A percentile compares a stretch with the other conserved stretches of the same genome.
These are phyloP conservation scores for Ogataea nakhonphanomensis DNA, from an alignment of 805 yeast genomes.

Conservation along the genomic window DNA sequence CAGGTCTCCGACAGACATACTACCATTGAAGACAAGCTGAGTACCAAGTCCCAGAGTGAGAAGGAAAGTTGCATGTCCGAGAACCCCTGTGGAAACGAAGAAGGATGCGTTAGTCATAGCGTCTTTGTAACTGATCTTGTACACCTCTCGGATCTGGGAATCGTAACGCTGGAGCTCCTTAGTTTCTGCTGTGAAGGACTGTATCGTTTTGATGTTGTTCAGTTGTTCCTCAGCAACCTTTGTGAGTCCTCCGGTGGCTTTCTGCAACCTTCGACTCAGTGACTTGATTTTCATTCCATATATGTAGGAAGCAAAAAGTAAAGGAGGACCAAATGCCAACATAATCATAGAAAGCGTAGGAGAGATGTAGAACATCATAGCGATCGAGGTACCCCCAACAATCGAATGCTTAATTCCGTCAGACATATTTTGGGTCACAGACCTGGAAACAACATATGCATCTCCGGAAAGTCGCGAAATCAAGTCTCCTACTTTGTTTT, in stretches of 20 bases:
- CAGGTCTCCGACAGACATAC: conserved; percentile 81
- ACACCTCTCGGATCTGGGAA: conserved; percentile 61
- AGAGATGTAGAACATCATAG: conserved; percentile 88
- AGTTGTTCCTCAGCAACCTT: conserved; percentile 91
- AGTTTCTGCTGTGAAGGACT: conserved; percentile 84
- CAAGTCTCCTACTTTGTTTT: conserved; percentile 87
- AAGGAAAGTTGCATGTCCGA: conserved; percentile 77
- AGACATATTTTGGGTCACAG: conserved; percentile 83
- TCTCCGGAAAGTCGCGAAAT: conserved; percentile 86
- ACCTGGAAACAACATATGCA: conserved; percentile 82
- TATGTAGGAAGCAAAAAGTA: conserved; percentile 72
- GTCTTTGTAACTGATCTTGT: conserved; percentile 72
- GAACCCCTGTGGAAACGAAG: conserved; percentile 74
- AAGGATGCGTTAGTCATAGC: conserved; percentile 77
- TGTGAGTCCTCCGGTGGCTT: conserved; percentile 80
- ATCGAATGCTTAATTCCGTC: conserved; percentile 85
- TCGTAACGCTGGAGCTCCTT: conserved; percentile 76
- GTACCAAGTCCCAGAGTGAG: conserved; percentile 80
- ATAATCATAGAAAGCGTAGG: conserved; percentile 76
- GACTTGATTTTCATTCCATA: conserved; percentile 80
- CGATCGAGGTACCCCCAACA: conserved; percentile 77
- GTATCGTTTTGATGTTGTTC: conserved; percentile 82
- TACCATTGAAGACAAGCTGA: conserved; percentile 67
- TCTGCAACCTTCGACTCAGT: conserved; percentile 75
- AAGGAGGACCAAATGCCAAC: conserved; percentile 79